Evolutionary conservation across 805 yeast species (phyloP).

Genomic region (Kluyveromyces lactis): DNA sequence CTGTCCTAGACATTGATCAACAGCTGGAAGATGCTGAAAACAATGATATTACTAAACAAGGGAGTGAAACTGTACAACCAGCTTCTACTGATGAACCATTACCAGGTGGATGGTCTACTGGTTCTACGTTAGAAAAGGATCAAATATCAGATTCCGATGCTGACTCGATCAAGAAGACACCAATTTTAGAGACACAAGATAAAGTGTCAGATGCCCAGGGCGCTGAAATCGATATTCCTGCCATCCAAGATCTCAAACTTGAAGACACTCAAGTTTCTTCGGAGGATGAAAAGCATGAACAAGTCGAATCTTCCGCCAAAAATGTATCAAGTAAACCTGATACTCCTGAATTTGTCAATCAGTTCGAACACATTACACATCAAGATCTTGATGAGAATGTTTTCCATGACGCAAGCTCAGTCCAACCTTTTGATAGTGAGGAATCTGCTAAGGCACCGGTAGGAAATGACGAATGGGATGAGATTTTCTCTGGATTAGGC

Average conservation of each 20-base stretch:
- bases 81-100: background rate
- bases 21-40: background rate
- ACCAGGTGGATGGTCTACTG: background rate
- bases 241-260: conserved; percentile 46
- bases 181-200: conserved; percentile 10
- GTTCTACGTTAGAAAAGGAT: conserved; percentile 7
- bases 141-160: conserved; percentile 13
- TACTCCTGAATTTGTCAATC: conserved; percentile 20
- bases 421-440: background rate
- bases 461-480: conserved; percentile 83
- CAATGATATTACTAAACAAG: background rate
- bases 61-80: conserved; percentile 6
- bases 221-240: conserved; percentile 47
- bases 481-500: conserved; percentile 83
- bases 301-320: conserved; percentile 36
- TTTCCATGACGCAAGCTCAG: conserved; percentile 3
- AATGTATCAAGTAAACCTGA: conserved; percentile 22
- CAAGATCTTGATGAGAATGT: conserved; percentile 20
- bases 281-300: conserved; percentile 21
- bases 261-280: conserved; percentile 45
- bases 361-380: conserved; percentile 21
- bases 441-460: conserved; percentile 12
- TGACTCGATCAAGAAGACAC: conserved; percentile 4
- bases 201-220: conserved; percentile 14
- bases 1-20: background rate